phyloP scores from a whole-genome alignment of 495 filamentous ascomycete species.

The Penicillium herquei region DNA sequence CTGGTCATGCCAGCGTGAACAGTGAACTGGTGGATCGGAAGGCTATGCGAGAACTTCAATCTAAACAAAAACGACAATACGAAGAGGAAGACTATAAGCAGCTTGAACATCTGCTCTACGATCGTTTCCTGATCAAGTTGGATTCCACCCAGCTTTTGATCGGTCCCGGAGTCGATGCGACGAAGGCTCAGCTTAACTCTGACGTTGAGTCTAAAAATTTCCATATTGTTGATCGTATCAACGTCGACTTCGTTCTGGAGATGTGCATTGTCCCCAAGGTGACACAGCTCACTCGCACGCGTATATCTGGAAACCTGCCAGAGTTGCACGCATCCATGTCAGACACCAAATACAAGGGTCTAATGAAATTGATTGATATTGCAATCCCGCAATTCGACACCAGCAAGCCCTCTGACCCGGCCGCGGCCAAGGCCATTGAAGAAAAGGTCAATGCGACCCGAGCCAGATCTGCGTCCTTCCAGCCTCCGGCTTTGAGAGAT shows the following conservation, averaged over 20 bases:
- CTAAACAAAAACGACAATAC: conserved; percentile 84
- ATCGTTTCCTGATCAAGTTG: conserved; percentile 88
- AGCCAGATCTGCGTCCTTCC: conserved; percentile 60
- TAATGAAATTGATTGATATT: conserved; percentile 96
- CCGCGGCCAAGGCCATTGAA: conserved; percentile 19
- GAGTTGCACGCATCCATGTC: conserved; percentile 89
- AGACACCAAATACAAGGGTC: conserved; percentile 90
- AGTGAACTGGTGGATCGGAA: conserved; percentile 90
- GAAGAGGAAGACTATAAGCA: conserved; percentile 84
- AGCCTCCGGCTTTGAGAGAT: conserved; percentile 63
- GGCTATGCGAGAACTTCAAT: conserved; percentile 82
- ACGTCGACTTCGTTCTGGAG: conserved; percentile 90
- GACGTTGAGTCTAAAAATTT: conserved; percentile 69
- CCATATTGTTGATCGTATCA: conserved; percentile 94
- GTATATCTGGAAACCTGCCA: conserved; percentile 86
- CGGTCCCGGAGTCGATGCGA: conserved; percentile 88
- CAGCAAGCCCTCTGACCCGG: conserved; percentile 31
- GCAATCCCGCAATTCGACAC: conserved; percentile 82
- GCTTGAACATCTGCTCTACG: conserved; percentile 90
- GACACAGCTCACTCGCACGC: conserved; percentile 87
- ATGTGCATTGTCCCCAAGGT: conserved; percentile 92
- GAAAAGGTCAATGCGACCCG: conserved; percentile 39
- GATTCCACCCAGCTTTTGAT: conserved; percentile 94
- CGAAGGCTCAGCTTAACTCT: conserved; percentile 75
- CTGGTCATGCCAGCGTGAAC: conserved; percentile 89